A percentile compares a stretch with the other conserved stretches of the same genome.
Evolutionary conservation across 2,329 filamentous ascomycete species (phyloP).

Genomic region (Nothophoma quercina): DNA sequence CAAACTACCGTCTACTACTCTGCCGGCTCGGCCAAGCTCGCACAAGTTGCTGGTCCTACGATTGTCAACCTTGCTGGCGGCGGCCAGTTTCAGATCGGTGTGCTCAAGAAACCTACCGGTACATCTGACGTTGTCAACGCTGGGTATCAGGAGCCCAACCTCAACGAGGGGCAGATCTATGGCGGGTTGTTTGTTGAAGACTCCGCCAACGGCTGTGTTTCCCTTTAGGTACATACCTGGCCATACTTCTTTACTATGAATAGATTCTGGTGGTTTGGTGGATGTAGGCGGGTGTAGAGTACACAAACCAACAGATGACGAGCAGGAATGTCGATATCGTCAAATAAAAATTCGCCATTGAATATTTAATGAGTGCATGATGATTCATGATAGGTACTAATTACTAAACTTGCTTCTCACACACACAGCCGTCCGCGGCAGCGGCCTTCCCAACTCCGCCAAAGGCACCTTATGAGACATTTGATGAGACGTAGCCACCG

Average conservation of each 20-base stretch:
- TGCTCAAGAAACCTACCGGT: conserved; percentile 67
- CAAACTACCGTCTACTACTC: conserved; percentile 67
- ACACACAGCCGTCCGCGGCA: neutral
- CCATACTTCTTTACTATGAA: neutral
- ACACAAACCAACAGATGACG: too few relatives aligned
- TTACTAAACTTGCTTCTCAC: neutral
- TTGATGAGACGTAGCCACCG: too few relatives aligned
- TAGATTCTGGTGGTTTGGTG: neutral
- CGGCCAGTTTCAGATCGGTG: conserved; percentile 69
- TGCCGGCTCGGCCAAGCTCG: conserved; percentile 54
- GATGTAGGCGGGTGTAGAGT: neutral
- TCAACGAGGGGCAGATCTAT: conserved; percentile 51
- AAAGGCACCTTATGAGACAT: too few relatives aligned
- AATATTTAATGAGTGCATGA: neutral
- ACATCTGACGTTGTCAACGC: conserved; percentile 49
- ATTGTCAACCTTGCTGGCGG: conserved; percentile 63
- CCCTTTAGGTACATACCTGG: conserved; percentile 25
- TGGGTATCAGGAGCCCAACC: conserved; percentile 44
- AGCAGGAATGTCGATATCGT: too few relatives aligned
- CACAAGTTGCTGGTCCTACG: conserved; percentile 56
- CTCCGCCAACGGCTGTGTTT: conserved; percentile 44
- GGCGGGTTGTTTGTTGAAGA: conserved; percentile 51
- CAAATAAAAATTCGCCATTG: too few relatives aligned
- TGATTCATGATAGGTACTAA: neutral
- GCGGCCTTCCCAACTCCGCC: neutral